These are phyloP conservation scores for Aspergillus sp. DNA, from an alignment of 2,329 filamentous ascomycete genomes.

Conservation along the genomic window DNA sequence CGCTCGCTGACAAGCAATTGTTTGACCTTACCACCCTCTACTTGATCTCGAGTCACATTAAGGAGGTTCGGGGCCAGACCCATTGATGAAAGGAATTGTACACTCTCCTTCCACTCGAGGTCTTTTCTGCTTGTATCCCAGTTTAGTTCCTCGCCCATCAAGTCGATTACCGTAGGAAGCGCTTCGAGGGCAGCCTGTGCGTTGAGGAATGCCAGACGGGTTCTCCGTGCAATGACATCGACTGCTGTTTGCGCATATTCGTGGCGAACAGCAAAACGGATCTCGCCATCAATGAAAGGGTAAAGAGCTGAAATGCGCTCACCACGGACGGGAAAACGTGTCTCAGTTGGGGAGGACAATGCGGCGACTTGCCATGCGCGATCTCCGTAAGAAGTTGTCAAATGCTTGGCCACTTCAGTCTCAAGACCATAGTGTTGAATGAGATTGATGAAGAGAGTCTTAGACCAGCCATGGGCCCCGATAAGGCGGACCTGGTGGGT, in stretches of 20 bases:
- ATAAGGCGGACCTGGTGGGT: slow-evolving; percentile 79
- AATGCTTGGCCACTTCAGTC: slow-evolving; percentile 86
- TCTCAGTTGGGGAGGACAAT: slow-evolving; percentile 72
- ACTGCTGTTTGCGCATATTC: slow-evolving; percentile 91
- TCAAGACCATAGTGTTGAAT: slow-evolving; percentile 92
- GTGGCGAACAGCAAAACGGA: slow-evolving; percentile 81
- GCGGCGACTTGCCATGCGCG: slow-evolving; percentile 87
- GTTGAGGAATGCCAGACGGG: slow-evolving; percentile 84
- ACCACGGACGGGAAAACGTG: slow-evolving; percentile 79
- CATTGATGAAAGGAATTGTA: slow-evolving; percentile 61
- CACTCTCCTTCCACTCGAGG: slow-evolving; percentile 73
- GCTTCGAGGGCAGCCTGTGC: slow-evolving; percentile 87
- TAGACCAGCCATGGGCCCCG: slow-evolving; percentile 83
- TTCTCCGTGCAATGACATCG: slow-evolving; percentile 82
- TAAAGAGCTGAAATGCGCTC: slow-evolving; percentile 78
- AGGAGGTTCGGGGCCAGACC: slow-evolving; percentile 60
- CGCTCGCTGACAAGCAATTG: slow-evolving; percentile 43
- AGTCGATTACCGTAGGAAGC: slow-evolving; percentile 79
- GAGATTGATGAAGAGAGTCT: slow-evolving; percentile 89
- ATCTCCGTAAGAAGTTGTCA: slow-evolving; percentile 85
- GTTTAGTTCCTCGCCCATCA: slow-evolving; percentile 80
- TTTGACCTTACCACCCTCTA: slow-evolving; percentile 56
- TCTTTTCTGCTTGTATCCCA: slow-evolving; percentile 75
- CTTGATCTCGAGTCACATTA: slow-evolving; percentile 55
- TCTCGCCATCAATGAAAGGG: slow-evolving; percentile 88